Evolutionary conservation across 192 early-diverging fungal genomes (phyloP), one percentile per base, ranked within the genome.

Genomic region (Pilaira anomala): DNA sequence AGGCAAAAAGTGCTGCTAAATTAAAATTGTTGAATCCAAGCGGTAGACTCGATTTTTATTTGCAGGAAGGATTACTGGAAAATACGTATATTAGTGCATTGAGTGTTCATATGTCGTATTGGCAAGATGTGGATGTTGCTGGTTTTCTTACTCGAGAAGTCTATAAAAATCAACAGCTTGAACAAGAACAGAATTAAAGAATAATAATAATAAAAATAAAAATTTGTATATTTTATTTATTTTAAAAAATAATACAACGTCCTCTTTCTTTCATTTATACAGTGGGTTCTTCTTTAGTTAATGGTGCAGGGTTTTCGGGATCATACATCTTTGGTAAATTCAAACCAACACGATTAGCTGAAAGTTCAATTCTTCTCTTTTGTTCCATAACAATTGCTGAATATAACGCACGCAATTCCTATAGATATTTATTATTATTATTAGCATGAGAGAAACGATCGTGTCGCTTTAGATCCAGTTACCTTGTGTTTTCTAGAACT

Each of bases 1-100:
- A 66, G 2, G 49, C 65, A n/a, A 65, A 19, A 9, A 60, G 75
- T 45, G 67, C 66, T 28, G 63, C 73, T 12, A 76, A 75, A 57
- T 44, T 83, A 42, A 66, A 48, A n/a, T 72, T 65, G 1, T 46
- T 80, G 49, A 83, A 83, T 58, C 67, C 67, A 26, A 75, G 71
- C 28, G 81, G 81, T 0, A 72, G 81, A 42, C 68, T 83, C 0
- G 81, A 83, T 30, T 83, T 74, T 67, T 76, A 65, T 63, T 65
- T 83, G 28, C 80, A 84, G 42, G 79, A 78, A 48, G 70, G 74
- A 9, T 66, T 76, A 30, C 73, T 82, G 48, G 74, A 75, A 57
- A 79, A 73, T 53, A 60, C 72, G 3, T 80, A 76, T 57, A 36
- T 82, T 2, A 76, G 70, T 45, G 73, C 71, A 19, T 60, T 78